Base-by-base conservation (phyloP, 2,329 filamentous ascomycete species). In the Paecilomyces sp. region DNA sequence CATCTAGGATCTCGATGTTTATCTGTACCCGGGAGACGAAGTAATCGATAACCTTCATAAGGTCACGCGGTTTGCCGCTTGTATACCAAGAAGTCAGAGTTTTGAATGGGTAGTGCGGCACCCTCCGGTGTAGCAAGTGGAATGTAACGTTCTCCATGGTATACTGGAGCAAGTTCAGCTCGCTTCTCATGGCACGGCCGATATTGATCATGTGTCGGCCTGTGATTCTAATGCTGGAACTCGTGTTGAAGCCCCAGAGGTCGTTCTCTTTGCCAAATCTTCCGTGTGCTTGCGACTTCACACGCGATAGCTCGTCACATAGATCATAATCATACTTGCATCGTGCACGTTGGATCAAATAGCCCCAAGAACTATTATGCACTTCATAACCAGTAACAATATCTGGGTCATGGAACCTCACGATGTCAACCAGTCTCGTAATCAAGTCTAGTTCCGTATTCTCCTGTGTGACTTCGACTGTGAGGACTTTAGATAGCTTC, bases 131-230 rank as follows among this genome's bases (percentile, higher is more conserved):
- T 1, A 99, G 81, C 1, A 97, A 75, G 75, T 97, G 92, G 79
- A 95, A 97, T 0, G 86, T 90, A 3, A 97, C 91, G 68, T 96
- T 97, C 74, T 97, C 94, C 85, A 97, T 89, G 0, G 90, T 96
- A 70, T 99, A 97, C 70, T 97, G 92, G 11, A 96, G 81, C 30
- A 99, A 78, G 66, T 92, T 95, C 30, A 99, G 77, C 74, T 97
- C 93, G n/a, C 88, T 85, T 60, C 91, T 85, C 92, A 99, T 97
- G 0, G 92, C 92, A 67, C 93, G 85, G 92, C 94, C 97, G 54
- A 97, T 89, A 66, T 97, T 97, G 77, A 99, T 92, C 82, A 96
- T 91, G 71, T 97, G 93, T 62, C 94, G 84, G 4, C 94, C 94
- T 0, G 92, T 97, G n/a, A 99, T 85, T 59, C 87, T 87, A 65